These are phyloP conservation scores for Claviceps pazoutovae DNA, from an alignment of 2,329 filamentous ascomycete genomes.

Conservation along the genomic window DNA sequence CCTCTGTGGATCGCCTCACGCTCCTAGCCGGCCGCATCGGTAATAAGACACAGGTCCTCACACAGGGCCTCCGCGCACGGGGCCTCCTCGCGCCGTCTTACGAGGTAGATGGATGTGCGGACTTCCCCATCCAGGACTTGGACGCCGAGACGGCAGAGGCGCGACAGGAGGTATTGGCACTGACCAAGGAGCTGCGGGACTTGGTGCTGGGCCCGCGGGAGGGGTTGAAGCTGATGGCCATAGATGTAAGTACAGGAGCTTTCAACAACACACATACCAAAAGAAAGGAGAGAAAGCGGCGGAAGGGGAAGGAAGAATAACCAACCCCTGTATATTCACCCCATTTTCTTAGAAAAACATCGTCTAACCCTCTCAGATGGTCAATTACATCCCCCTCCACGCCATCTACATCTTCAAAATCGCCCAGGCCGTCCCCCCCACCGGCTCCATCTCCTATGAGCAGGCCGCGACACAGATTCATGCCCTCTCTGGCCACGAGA, in stretches of 20 bases:
- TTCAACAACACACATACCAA: not conserved
- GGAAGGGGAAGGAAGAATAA: not conserved
- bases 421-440: slow-evolving; percentile 16
- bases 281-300: not conserved
- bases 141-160: slow-evolving; percentile 5
- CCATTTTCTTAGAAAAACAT: too few relatives aligned
- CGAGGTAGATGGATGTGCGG: slow-evolving; percentile 8
- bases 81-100: slow-evolving; percentile 11
- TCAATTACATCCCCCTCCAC: slow-evolving; percentile 17
- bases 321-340: not conserved
- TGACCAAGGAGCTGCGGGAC: slow-evolving; percentile 12
- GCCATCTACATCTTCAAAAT: slow-evolving; percentile 19
- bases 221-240: slow-evolving; percentile 12
- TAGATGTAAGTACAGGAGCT: slow-evolving; percentile 12
- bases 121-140: slow-evolving; percentile 8
- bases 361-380: slow-evolving; percentile 6
- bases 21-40: slow-evolving; percentile 8
- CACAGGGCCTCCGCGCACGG: slow-evolving; percentile 7
- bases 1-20: slow-evolving; percentile 9
- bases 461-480: slow-evolving; percentile 15
- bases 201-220: slow-evolving; percentile 11
- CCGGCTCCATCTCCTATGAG: slow-evolving; percentile 14
- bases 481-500: slow-evolving; percentile 21
- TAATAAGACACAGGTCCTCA: slow-evolving; percentile 9
- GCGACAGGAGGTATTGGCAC: slow-evolving; percentile 10